Evolutionary conservation across 768 basidiomycete species (phyloP).

Genomic region (Gloeophyllum trabeum): DNA sequence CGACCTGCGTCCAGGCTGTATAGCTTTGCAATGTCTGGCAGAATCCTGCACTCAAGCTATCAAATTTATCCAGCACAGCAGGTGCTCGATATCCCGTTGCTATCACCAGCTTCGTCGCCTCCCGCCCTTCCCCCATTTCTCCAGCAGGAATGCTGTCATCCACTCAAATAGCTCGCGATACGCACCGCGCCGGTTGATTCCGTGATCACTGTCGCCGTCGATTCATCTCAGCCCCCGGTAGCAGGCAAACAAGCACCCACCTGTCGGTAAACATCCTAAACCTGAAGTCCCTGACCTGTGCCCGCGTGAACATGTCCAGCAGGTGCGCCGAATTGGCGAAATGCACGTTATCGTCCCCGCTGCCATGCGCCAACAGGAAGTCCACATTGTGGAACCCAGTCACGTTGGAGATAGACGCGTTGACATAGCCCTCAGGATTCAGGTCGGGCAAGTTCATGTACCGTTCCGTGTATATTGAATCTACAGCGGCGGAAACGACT

Average conservation of each 20-base stretch:
- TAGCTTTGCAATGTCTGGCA: too few relatives aligned
- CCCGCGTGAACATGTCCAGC: conserved; percentile 85
- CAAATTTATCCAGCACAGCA: too few relatives aligned
- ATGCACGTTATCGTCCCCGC: conserved; percentile 96
- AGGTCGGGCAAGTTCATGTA: conserved; percentile 82
- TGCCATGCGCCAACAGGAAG: conserved; percentile 85
- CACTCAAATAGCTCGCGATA: conserved; percentile 80
- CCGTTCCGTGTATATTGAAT: conserved; percentile 95
- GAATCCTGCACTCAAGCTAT: too few relatives aligned
- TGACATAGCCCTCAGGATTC: conserved; percentile 84
- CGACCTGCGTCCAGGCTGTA: too few relatives aligned
- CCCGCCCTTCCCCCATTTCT: conserved; percentile 90
- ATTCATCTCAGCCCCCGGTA: conserved; percentile 6
- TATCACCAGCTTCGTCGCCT: conserved; percentile 50
- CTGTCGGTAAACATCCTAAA: conserved; percentile 98
- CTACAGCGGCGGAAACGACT: too few relatives aligned
- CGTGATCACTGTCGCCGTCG: conserved; percentile 54
- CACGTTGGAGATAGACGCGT: conserved; percentile 80
- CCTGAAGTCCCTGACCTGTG: conserved; percentile 58
- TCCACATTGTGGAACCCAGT: conserved; percentile 74
- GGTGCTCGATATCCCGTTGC: too few relatives aligned
- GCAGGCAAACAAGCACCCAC: conserved; percentile 25
- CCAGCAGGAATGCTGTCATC: conserved; percentile 72
- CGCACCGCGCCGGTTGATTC: conserved; percentile 63
- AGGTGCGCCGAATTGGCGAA: conserved; percentile 85